Evolutionary conservation across 2,329 filamentous ascomycete species (phyloP).

Genomic region (Curvularia sp.): DNA sequence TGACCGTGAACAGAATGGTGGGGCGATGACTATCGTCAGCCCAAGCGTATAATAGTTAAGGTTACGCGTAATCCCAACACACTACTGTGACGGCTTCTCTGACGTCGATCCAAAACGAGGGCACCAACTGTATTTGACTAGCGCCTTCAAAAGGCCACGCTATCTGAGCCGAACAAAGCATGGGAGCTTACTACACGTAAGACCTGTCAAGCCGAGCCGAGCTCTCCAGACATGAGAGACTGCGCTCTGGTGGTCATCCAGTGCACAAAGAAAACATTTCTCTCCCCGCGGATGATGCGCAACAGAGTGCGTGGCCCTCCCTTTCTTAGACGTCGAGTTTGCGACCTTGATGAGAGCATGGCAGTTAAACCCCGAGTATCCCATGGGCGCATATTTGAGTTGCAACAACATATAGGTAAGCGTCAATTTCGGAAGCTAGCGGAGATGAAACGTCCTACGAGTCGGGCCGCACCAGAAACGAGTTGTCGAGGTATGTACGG

Average conservation of each 20-base stretch:
- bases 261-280: background rate
- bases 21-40: background rate
- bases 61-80: constrained; percentile 1
- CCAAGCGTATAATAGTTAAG: background rate
- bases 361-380: background rate
- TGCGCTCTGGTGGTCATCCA: background rate
- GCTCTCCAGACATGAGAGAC: background rate
- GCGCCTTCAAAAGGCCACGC: background rate
- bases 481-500: too few species aligned
- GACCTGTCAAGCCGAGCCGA: background rate
- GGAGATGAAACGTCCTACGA: background rate
- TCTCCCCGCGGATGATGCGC: background rate
- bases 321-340: background rate
- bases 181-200: background rate
- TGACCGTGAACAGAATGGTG: background rate
- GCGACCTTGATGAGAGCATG: background rate
- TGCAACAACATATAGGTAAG: background rate
- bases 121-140: background rate
- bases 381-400: background rate
- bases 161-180: background rate
- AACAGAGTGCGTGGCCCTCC: background rate
- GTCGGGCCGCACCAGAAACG: background rate
- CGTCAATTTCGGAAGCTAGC: background rate
- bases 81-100: background rate
- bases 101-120: background rate